These are phyloP conservation scores for Cordyceps tenuipes DNA, from an alignment of 2,329 filamentous ascomycete genomes.

Conservation along the genomic window DNA sequence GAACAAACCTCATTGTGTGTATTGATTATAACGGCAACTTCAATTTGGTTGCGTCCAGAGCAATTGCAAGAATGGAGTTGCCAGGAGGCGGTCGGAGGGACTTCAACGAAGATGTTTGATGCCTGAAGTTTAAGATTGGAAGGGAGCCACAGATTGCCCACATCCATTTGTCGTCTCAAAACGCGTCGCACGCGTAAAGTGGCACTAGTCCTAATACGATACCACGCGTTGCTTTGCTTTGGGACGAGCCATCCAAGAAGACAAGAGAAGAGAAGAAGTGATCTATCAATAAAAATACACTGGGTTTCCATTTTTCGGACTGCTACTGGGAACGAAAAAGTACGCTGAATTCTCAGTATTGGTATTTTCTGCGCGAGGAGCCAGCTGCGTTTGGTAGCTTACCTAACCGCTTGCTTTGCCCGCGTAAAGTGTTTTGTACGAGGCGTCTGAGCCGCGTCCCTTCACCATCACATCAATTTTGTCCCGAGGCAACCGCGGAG, in stretches of 20 bases:
- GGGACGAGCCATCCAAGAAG: neutral
- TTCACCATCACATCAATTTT: neutral
- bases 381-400: neutral
- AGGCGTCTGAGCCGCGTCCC: neutral
- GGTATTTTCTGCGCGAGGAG: neutral
- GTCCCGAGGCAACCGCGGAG: neutral
- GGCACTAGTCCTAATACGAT: conserved; percentile 25
- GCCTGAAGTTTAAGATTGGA: conserved; percentile 6
- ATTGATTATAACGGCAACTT: neutral
- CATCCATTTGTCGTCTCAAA: conserved; percentile 4
- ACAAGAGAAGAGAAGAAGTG: neutral
- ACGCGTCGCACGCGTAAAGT: conserved; percentile 35
- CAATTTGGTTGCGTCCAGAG: neutral
- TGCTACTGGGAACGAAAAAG: too few relatives aligned
- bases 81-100: neutral
- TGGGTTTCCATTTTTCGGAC: neutral
- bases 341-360: neutral
- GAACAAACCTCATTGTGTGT: conserved; percentile 9
- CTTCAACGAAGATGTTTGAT: neutral
- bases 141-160: conserved; percentile 8
- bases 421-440: conserved; percentile 3
- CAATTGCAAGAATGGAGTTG: neutral
- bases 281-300: neutral
- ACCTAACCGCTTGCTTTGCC: neutral
- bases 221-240: conserved; percentile 15